Conservation (phyloP, 176 grass and related monocot species). For the Triticum urartu region DNA sequence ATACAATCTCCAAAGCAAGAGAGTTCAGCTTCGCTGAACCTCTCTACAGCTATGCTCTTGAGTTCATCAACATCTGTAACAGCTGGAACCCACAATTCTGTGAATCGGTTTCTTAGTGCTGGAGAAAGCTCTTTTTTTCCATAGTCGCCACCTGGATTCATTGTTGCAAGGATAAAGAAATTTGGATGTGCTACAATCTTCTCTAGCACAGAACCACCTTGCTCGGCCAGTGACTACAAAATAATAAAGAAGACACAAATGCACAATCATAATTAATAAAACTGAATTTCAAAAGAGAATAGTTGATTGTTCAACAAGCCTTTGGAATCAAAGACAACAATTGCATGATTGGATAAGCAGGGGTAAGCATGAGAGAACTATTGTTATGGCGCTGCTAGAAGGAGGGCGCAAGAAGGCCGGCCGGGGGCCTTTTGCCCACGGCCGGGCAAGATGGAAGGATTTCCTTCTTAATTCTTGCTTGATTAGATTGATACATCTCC, state of each 20-base stretch:
- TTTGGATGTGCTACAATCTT: constrained; percentile 78
- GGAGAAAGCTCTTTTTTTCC: constrained; percentile 97
- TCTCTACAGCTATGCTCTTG: constrained; percentile 62
- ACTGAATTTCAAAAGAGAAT: background rate
- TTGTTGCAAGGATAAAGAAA: constrained; percentile 90
- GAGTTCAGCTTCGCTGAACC: constrained; percentile 52
- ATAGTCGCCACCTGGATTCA: constrained; percentile 98
- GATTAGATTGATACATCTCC: too few species aligned
- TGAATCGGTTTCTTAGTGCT: constrained; percentile 89
- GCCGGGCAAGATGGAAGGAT: too few species aligned
- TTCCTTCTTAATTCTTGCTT: too few species aligned
- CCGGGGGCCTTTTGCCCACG: too few species aligned
- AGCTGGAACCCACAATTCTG: constrained; percentile 94
- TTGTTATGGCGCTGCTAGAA: background rate
- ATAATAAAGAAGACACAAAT: constrained; percentile 8
- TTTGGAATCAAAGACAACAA: background rate
- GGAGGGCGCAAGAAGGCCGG: too few species aligned
- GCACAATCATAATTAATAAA: constrained; percentile 28
- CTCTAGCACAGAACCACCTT: constrained; percentile 85
- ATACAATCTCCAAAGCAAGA: constrained; percentile 68
- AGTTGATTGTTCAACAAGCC: background rate
- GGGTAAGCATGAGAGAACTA: background rate
- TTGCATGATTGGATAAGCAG: background rate
- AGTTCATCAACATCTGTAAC: constrained; percentile 73
- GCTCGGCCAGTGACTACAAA: constrained; percentile 87